Evolutionary conservation across 257 asterid genomes (phyloP), one percentile per base, ranked within the genome.

Genomic region (Petrea volubilis): DNA sequence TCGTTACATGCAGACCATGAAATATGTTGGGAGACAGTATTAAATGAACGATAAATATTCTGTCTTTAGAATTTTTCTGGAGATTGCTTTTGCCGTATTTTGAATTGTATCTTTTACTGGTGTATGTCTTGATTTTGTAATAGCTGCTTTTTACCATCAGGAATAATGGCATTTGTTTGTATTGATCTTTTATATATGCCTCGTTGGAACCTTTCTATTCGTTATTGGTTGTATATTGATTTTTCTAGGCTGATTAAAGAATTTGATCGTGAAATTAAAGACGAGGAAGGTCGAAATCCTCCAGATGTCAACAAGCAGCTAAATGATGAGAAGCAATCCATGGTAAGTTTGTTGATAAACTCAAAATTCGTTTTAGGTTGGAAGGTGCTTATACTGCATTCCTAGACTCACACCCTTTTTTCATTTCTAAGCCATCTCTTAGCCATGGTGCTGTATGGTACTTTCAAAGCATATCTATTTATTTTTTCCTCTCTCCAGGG

Each of bases 211-310:
- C 58, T 43, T 49, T 31, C 34, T 44, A 17, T 17, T 65, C 24
- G 11, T 61, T 36, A 33, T 55, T 78, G 60, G 36, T 74, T 34
- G 57, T 56, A 2, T 60, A 58, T 23, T 49, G 25, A 68, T 62
- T 27, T 62, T 70, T 64, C 71, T 74, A 95, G 99, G 85, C 77
- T 92, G 88, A 83, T 95, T 67, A 95, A 95, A 74, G 99, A 95
- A 80, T 90, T 92, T 81, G 99, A 95, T 74, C 94, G 94, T 69
- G 98, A 95, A 84, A 90, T 95, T 63, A 90, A 95, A 81, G 99
- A 95, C 1, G 98, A 92, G 83, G 98, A 95, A 82, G 71, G 86
- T 70, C 88, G 78, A 86, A 84, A 87, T 68, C 70, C 91, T 43
- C 86, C 92, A 2, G 97, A 90, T 74, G 85, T 92, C 57, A 91